These are phyloP conservation scores for Globisporangium rhizosaccharum DNA, from an alignment of 352 stramenopile species.

Conservation along the genomic window DNA sequence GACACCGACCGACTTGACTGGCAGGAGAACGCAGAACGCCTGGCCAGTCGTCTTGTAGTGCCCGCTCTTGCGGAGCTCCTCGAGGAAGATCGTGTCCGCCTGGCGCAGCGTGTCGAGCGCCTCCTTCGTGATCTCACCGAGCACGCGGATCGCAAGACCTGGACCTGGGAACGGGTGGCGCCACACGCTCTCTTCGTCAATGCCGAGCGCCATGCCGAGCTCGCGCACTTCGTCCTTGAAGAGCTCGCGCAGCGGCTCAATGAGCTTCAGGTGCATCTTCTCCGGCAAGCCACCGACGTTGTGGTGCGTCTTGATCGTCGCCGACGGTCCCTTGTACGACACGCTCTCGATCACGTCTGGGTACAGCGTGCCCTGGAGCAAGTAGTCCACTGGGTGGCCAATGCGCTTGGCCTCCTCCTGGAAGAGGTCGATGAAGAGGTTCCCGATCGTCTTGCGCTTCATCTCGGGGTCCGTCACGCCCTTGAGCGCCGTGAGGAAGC, in stretches of 20 bases:
- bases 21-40: conserved; percentile 97
- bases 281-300: conserved; percentile 98
- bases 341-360: conserved; percentile 99
- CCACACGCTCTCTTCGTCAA: conserved; percentile 97
- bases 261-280: conserved; percentile 98
- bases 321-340: conserved; percentile 97
- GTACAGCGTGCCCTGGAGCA: conserved; percentile 99
- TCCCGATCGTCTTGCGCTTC: conserved; percentile 99
- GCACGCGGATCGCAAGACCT: conserved; percentile 96
- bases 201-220: conserved; percentile 96
- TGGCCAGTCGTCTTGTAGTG: conserved; percentile 99
- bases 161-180: conserved; percentile 98
- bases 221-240: conserved; percentile 99
- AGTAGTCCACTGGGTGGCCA: conserved; percentile 85
- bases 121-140: conserved; percentile 96
- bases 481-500: conserved; percentile 92
- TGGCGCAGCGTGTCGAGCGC: conserved; percentile 94
- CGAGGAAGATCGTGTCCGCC: conserved; percentile 97
- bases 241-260: conserved; percentile 97
- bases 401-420: conserved; percentile 88
- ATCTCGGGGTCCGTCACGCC: conserved; percentile 96
- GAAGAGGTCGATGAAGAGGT: conserved; percentile 99
- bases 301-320: conserved; percentile 99
- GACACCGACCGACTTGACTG: conserved; percentile 96
- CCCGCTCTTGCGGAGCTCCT: conserved; percentile 93